phyloP scores from a whole-genome alignment of 2,329 filamentous ascomycete species.

The Cladobotryum protrusum region DNA sequence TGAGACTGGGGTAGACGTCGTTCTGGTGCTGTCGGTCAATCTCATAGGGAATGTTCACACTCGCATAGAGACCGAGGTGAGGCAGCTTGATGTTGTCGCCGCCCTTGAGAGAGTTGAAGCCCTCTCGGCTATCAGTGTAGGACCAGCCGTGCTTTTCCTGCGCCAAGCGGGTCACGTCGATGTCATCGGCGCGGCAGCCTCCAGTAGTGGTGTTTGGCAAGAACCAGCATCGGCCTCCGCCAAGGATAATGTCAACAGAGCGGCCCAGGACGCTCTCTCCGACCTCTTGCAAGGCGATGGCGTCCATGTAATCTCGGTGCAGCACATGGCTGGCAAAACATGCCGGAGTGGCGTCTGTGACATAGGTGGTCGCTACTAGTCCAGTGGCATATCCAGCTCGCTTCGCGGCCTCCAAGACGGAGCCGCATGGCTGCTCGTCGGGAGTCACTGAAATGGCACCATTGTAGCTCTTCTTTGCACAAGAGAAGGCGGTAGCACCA shows the following conservation, averaged over 20 bases:
- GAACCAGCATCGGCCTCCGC: conserved; percentile 91
- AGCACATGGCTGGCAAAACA: conserved; percentile 90
- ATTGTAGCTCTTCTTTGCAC: conserved; percentile 91
- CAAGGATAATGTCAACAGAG: conserved; percentile 86
- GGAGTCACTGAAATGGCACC: conserved; percentile 88
- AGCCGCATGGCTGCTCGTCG: conserved; percentile 80
- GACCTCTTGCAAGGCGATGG: conserved; percentile 87
- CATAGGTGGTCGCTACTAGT: conserved; percentile 86
- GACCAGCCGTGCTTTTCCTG: conserved; percentile 70
- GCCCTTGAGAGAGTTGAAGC: conserved; percentile 67
- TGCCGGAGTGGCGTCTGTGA: conserved; percentile 93
- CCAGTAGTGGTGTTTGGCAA: conserved; percentile 71
- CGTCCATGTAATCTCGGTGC: conserved; percentile 72
- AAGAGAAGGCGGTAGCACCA: conserved; percentile 95
- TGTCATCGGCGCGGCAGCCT: conserved; percentile 75
- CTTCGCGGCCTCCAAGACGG: conserved; percentile 88
- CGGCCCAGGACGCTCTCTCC: conserved; percentile 81
- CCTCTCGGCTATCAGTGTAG: conserved; percentile 65
- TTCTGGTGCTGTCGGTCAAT: conserved; percentile 77
- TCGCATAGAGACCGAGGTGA: conserved; percentile 77
- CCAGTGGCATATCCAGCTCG: conserved; percentile 87
- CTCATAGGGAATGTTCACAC: conserved; percentile 82
- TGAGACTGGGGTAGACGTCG: conserved; percentile 77
- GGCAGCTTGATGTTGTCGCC: conserved; percentile 69
- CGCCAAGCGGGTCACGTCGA: conserved; percentile 69